Evolutionary conservation across 495 filamentous ascomycete genomes (phyloP), one percentile per base, ranked within the genome.

Genomic region (Podospora conica): DNA sequence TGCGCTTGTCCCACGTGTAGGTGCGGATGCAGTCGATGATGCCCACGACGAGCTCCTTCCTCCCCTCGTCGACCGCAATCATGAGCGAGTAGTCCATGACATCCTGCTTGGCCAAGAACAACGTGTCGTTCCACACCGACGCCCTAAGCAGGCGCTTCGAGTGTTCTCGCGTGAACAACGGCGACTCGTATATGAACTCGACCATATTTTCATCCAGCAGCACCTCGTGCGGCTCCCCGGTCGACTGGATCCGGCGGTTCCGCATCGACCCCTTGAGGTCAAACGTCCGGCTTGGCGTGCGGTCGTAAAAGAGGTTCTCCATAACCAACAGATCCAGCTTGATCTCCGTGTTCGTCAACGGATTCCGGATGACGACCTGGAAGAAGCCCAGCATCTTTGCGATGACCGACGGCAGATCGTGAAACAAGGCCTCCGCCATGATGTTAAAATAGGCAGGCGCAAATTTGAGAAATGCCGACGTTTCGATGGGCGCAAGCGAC

Each of bases 31-130:
- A 97, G 73, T 99, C 95, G 69, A 99, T 98, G 69, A 99, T 97
- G 3, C 95, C 95, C 18, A 99, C 93, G 7, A 97, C 89, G 40
- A 99, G 83, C 79, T 99, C 95, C 66, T 91, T 91, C 54, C 87
- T 83, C 53, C 81, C 82, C 71, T 98, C 96, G 71, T 98, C 93
- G 56, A 99, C 93, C 20, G 95, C 95, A 56, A 97, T 92, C 95
- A 99, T 99, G 33, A 99, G 82, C 22, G 90, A 94, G 78, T 99
- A 99, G 75, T 99, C 95, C 95, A 99, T 99, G 58, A 99, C 95
- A 68, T 98, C 90, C 73, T 96, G 92, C 48, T 90, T 85, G 12
- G 89, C 89, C 24, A 98, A 77, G 79, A 97, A 99, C 20, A 98
- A 81, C 7, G 95, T 99, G 73, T 99, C 95, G 74, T 99, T 99